A percentile compares a stretch with the other conserved stretches of the same genome.
Conservation (phyloP, 2,329 filamentous ascomycete species). For the Hirsutella thompsonii region DNA sequence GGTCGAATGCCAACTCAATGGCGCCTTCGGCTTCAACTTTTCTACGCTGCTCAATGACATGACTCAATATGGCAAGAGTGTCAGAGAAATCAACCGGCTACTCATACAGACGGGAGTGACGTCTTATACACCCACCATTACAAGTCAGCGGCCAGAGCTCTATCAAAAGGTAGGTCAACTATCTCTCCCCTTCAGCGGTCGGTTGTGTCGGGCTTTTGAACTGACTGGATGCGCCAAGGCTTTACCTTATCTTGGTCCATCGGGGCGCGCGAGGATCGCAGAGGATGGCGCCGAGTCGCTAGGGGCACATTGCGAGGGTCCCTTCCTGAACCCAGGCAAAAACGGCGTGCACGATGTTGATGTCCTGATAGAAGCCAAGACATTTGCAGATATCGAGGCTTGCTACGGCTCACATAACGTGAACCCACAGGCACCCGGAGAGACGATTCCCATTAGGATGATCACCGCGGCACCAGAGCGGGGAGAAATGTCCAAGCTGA, state of each 20-base stretch:
- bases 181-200: no score
- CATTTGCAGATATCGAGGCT: conserved; percentile 50
- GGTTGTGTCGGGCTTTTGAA: no score
- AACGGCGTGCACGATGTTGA: conserved; percentile 75
- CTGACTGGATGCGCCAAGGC: conserved; percentile 37
- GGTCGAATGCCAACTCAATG: conserved; percentile 87
- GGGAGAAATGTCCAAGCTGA: conserved; percentile 55
- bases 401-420: conserved; percentile 68
- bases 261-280: conserved; percentile 44
- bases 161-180: conserved; percentile 51
- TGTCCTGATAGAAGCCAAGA: conserved; percentile 53
- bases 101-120: conserved; percentile 75
- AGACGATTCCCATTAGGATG: conserved; percentile 49
- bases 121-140: conserved; percentile 75
- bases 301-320: conserved; percentile 83
- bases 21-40: conserved; percentile 87
- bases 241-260: conserved; percentile 66
- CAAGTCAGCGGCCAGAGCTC: conserved; percentile 66
- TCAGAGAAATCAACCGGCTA: conserved; percentile 56
- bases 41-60: conserved; percentile 61
- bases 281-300: conserved; percentile 71
- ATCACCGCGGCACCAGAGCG: conserved; percentile 79
- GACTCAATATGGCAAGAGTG: conserved; percentile 56
- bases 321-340: conserved; percentile 70
- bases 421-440: conserved; percentile 18